phyloP scores from a whole-genome alignment of 177 flowering plant species.

The Viscum album region DNA sequence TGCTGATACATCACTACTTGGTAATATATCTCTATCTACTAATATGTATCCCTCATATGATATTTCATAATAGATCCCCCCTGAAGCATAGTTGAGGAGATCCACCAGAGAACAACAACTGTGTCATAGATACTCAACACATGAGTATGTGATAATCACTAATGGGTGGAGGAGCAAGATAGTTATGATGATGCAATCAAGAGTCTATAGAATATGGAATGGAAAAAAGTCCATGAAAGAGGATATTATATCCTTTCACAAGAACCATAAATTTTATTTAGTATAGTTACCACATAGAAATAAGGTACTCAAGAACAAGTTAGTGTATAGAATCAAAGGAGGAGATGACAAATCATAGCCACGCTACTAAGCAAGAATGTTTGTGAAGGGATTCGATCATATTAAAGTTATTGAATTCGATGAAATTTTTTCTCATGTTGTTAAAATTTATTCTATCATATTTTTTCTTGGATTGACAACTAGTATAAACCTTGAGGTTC shows the following conservation, averaged over 20 bases:
- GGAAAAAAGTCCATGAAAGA: background rate
- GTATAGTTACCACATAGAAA: background rate
- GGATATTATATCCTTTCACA: background rate
- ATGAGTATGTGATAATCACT: background rate
- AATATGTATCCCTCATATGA: too few relatives aligned
- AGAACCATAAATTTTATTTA: background rate
- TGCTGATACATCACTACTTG: too few relatives aligned
- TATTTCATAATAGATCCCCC: too few relatives aligned
- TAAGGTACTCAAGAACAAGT: background rate
- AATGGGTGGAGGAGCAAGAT: background rate
- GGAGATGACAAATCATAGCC: background rate
- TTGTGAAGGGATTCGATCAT: background rate
- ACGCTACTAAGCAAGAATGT: background rate
- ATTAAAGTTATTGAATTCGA: background rate
- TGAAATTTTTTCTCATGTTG: background rate
- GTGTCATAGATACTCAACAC: too few relatives aligned
- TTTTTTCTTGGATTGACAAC: too few relatives aligned
- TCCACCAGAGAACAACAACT: too few relatives aligned
- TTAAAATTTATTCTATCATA: too few relatives aligned
- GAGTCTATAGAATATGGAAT: too few relatives aligned
- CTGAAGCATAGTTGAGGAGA: too few relatives aligned
- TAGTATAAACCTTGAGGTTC: too few relatives aligned
- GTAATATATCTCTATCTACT: too few relatives aligned
- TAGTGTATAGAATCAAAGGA: background rate
- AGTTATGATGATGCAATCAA: too few relatives aligned